phyloP scores from a whole-genome alignment of 352 stramenopile species.

The Phytopythium kandeliae region DNA sequence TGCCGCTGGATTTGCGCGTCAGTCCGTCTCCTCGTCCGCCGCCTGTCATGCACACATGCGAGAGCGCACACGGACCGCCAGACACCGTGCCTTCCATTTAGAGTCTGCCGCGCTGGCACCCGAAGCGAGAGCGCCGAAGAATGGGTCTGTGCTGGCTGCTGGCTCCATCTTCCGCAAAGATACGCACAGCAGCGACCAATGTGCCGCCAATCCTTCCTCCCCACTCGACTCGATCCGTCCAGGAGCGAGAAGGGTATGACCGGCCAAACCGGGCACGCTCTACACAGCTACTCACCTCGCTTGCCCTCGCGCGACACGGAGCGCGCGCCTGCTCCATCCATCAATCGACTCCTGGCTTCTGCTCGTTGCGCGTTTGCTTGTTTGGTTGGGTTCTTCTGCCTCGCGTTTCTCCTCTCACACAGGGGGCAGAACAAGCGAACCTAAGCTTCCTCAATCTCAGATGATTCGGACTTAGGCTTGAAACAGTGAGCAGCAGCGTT shows the following conservation, averaged over 20 bases:
- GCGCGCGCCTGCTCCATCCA: slow-evolving; percentile 3
- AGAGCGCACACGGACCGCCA: not conserved
- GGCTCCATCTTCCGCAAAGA: not conserved
- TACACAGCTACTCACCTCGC: not conserved
- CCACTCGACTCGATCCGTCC: not conserved
- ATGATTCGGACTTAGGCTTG: no score
- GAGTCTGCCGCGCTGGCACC: not conserved
- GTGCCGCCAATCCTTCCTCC: not conserved
- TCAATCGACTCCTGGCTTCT: not conserved
- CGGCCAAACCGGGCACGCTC: not conserved
- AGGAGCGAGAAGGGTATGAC: not conserved
- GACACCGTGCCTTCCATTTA: not conserved
- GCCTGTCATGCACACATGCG: slow-evolving; percentile 12
- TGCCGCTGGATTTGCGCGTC: slow-evolving; percentile 15
- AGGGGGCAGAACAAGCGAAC: no score
- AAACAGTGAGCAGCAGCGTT: no score
- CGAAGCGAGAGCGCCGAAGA: not conserved
- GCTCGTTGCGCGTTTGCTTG: no score
- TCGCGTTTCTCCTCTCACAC: slow-evolving; percentile 3
- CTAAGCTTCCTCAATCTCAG: no score
- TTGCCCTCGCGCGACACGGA: not conserved
- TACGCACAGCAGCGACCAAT: not conserved
- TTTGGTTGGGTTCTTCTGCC: slow-evolving; percentile 1
- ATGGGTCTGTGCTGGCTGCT: not conserved
- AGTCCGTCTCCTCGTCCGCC: slow-evolving; percentile 18